Percentiles rank a stretch among this genome's conserved stretches.
Conservation (phyloP, 176 grass and related monocot species). For the Hsuehochloa calcarea region DNA sequence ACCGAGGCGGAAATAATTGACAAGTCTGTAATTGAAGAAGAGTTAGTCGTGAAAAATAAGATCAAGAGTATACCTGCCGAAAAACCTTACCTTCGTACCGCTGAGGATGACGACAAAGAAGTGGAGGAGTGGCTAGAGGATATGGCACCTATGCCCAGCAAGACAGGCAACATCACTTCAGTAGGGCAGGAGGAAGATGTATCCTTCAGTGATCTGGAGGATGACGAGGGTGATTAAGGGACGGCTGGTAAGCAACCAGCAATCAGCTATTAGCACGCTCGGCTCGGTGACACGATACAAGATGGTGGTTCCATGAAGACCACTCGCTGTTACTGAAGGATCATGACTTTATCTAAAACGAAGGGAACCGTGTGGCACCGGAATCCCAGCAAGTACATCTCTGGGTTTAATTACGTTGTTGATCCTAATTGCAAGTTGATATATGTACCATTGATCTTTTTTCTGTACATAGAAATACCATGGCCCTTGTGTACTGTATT, state of each 20-base stretch:
- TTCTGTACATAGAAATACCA: slow-evolving; percentile 35
- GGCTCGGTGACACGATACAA: not conserved
- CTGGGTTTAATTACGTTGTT: not conserved
- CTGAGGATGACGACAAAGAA: slow-evolving; percentile 47
- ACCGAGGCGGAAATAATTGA: slow-evolving; percentile 54
- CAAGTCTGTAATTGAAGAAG: slow-evolving; percentile 73
- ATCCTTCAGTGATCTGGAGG: slow-evolving; percentile 77
- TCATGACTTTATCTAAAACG: not conserved
- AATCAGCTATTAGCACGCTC: not conserved
- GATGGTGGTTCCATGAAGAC: slow-evolving; percentile 18
- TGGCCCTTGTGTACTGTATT: not conserved
- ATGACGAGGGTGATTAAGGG: slow-evolving; percentile 47
- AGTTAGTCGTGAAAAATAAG: slow-evolving; percentile 40
- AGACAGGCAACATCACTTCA: slow-evolving; percentile 14
- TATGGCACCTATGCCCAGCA: slow-evolving; percentile 25
- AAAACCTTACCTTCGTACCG: not conserved
- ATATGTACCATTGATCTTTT: not conserved
- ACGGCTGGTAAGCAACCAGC: not conserved
- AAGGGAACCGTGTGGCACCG: not conserved
- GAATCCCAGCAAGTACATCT: not conserved
- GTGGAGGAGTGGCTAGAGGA: slow-evolving; percentile 69
- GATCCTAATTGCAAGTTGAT: not conserved
- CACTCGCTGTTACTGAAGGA: not conserved
- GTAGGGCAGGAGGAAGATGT: slow-evolving; percentile 56
- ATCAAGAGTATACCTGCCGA: slow-evolving; percentile 21